Conservation (phyloP, 805 yeast genomes). For the Candida adriatica region DNA sequence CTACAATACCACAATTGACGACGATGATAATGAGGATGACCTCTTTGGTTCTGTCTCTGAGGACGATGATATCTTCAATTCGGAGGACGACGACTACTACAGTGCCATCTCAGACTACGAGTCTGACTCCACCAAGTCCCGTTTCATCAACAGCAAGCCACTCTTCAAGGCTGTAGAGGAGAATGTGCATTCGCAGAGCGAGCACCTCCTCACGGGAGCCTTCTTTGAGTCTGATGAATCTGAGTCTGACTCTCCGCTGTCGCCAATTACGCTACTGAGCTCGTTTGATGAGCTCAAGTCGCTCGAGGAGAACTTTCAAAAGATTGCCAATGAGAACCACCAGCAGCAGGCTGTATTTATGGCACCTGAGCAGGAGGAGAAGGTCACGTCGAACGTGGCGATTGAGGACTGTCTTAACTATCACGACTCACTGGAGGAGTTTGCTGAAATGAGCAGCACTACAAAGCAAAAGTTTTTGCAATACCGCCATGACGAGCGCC, state of each 20-base stretch:
- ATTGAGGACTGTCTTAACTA: constrained; percentile 17
- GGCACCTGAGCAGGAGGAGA: not conserved
- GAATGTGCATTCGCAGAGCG: constrained; percentile 5
- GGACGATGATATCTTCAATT: constrained; percentile 21
- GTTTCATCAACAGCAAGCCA: constrained; percentile 13
- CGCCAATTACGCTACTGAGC: constrained; percentile 9
- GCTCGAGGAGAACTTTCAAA: constrained; percentile 23
- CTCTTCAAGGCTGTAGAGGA: constrained; percentile 16
- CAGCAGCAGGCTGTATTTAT: no score
- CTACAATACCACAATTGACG: constrained; percentile 7
- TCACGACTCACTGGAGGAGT: constrained; percentile 5
- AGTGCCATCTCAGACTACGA: constrained; percentile 23
- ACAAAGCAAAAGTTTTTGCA: constrained; percentile 16
- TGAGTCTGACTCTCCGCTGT: constrained; percentile 11
- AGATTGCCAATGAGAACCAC: constrained; percentile 21
- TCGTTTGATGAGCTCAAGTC: constrained; percentile 19
- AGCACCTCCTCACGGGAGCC: constrained; percentile 9
- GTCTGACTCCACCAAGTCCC: constrained; percentile 9
- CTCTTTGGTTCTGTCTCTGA: constrained; percentile 11
- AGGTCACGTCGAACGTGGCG: constrained; percentile 1
- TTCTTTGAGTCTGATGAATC: constrained; percentile 17
- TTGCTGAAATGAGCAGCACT: constrained; percentile 1
- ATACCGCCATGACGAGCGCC: constrained; percentile 25
- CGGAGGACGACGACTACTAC: constrained; percentile 22
- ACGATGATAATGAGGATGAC: constrained; percentile 17